phyloP scores from a whole-genome alignment of 352 stramenopile genomes.

The Phytophthora cryptogea region DNA sequence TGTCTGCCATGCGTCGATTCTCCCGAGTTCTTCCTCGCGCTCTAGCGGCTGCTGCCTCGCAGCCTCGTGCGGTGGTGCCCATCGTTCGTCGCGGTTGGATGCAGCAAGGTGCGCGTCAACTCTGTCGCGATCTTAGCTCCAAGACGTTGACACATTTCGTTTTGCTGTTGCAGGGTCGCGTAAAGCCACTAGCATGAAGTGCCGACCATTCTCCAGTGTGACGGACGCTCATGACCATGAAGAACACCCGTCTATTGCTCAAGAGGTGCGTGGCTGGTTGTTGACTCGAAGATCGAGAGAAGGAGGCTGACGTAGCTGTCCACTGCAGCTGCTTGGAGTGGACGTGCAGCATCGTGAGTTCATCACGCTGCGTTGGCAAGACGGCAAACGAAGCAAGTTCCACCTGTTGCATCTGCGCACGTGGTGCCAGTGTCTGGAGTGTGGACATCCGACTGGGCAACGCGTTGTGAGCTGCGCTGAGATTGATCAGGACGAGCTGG shows the following conservation, averaged over 20 bases:
- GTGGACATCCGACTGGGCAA: conserved; percentile 78
- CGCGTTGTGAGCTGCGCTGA: conserved; percentile 81
- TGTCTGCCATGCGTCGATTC: conserved; percentile 24
- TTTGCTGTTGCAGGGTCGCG: conserved; percentile 5
- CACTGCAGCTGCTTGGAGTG: conserved; percentile 58
- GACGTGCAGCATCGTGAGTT: conserved; percentile 75
- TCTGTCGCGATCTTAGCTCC: not conserved
- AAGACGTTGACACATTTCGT: conserved; percentile 11
- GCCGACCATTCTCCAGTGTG: conserved; percentile 22
- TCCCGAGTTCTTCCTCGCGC: conserved; percentile 29
- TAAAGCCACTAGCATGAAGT: conserved; percentile 11
- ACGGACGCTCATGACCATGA: conserved; percentile 9
- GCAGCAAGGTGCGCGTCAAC: conserved; percentile 30
- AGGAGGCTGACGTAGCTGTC: conserved; percentile 4
- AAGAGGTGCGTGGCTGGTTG: conserved; percentile 23
- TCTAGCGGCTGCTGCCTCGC: conserved; percentile 4
- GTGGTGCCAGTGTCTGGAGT: conserved; percentile 75
- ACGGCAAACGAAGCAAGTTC: conserved; percentile 70
- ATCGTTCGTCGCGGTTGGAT: conserved; percentile 23
- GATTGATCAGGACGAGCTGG: conserved; percentile 47
- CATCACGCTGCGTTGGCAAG: conserved; percentile 80
- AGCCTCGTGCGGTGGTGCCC: conserved; percentile 17
- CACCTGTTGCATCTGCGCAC: conserved; percentile 77
- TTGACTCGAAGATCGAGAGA: not conserved
- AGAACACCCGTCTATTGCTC: conserved; percentile 27